Base-by-base conservation (phyloP, 2,329 filamentous ascomycete species). In the Calonectria ilicicola region DNA sequence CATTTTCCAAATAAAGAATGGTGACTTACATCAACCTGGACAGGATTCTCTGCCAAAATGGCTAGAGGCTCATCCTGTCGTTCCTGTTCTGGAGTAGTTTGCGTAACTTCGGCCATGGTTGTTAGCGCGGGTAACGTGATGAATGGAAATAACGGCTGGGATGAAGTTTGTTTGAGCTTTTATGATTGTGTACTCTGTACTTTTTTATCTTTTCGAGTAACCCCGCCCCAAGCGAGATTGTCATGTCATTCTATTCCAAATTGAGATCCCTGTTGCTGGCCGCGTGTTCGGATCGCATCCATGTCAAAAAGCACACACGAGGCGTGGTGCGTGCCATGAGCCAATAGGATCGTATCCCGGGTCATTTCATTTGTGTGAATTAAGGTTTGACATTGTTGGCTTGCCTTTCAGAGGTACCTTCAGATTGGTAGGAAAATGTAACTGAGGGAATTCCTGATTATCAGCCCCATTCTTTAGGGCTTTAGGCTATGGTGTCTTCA, bases 21-120 rank as follows among this genome's bases (percentile, higher is more conserved):
- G 15, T 21, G 6, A 19, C 65, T 60, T 12, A 67, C 65, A n/a
- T 67, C 65, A 12, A 67, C 65, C 19, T 67, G 65, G 2, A 67
- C 65, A 3, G 65, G 65, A 10, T 67, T 58, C 40, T 67, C 65
- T 2, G 65, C 65, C 26, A 67, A 47, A 27, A 38, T 44, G 10
- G 65, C 51, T 26, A 60, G 29, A 21, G 49, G 29, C 38, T 67
- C 65, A 1, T 53, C 38, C 49, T 10, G 49, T 3, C 21, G 65
- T 8, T 21, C 40, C 49, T 32, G 38, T 17, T 26, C 40, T 3
- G 49, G 51, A 21, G 65, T 23, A 58, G 14, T 3, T 67, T 60
- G 49, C 8, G 65, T 23, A 58, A 15, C 6, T 67, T 67, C 65
- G 14, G 65, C 35, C 65, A 67, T 67, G 51, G 6, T 21, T 29